Evolutionary conservation across 495 filamentous ascomycete genomes (phyloP).

Genomic region (Penicillium salamii): DNA sequence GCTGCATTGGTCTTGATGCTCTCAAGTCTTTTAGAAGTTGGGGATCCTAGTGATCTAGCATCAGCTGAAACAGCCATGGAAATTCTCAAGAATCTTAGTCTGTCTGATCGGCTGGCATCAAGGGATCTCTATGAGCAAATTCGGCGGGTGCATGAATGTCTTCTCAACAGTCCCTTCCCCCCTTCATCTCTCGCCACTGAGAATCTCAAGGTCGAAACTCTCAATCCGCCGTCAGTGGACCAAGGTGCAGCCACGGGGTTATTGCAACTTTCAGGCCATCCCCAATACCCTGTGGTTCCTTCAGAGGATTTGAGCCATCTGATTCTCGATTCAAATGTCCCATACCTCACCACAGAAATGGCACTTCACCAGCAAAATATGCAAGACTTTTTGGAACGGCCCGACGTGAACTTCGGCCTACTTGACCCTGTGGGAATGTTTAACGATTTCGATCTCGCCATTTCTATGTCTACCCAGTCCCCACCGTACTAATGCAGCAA

Average conservation of each 20-base stretch:
- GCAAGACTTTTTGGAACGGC: slow-evolving; percentile 35
- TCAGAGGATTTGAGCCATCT: background rate
- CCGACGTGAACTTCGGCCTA: slow-evolving; percentile 26
- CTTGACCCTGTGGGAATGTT: slow-evolving; percentile 29
- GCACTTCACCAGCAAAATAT: slow-evolving; percentile 35
- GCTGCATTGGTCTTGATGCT: slow-evolving; percentile 32
- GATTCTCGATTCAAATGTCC: background rate
- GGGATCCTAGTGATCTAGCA: slow-evolving; percentile 23
- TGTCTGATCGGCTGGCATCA: slow-evolving; percentile 31
- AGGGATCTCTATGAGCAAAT: slow-evolving; percentile 32
- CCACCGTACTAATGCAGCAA: background rate
- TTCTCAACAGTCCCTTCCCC: slow-evolving; percentile 5
- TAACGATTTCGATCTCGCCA: slow-evolving; percentile 15
- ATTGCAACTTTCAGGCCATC: background rate
- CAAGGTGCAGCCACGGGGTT: background rate
- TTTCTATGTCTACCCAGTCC: slow-evolving; percentile 1
- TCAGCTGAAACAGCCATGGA: slow-evolving; percentile 32
- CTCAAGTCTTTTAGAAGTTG: slow-evolving; percentile 30
- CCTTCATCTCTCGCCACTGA: background rate
- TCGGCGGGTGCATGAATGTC: slow-evolving; percentile 21
- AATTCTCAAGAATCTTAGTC: slow-evolving; percentile 31
- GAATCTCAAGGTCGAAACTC: background rate
- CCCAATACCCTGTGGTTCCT: background rate
- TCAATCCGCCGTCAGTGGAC: background rate
- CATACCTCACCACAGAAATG: slow-evolving; percentile 32